Base-by-base conservation (phyloP, 805 yeast genomes). In the Maudiozyma turicensis region DNA sequence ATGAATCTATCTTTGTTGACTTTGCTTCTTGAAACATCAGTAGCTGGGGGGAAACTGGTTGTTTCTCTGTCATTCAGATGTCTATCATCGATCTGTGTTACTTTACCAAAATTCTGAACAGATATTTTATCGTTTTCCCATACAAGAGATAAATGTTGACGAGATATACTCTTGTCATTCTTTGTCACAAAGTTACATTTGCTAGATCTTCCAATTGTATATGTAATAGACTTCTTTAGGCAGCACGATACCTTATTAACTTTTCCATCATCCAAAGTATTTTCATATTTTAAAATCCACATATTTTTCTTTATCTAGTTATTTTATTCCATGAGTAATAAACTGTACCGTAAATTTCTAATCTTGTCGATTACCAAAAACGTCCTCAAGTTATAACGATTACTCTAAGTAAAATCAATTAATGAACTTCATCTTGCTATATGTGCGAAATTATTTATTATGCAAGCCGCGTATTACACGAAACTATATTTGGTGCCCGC, bases 91-190 rank as follows among this genome's bases (percentile, higher is more conserved):
- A 55, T 44, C n/a, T 49, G 54, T 1, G 68, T 64, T 31, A 64
- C 44, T 48, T 63, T 63, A 4, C 69, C 68, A n/a, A 45, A 49
- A 46, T 62, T 63, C 1, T 45, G 40, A 13, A 58, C 44, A n/a
- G 11, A 29, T 10, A 47, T 2, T 4, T 50, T 48, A 28, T 45
- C 38, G 5, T 9, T 8, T 15, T 49, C 50, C 62, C 64, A 60
- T 32, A 43, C 39, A 2, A 63, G 30, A 13, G 47, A 45, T 6
- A 65, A 44, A 46, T 65, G 69, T 30, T 61, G 53, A 30, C 69
- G 54, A 1, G 69, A 65, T 43, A 65, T 61, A 44, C 67, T 63
- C 42, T 64, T 65, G 43, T 65, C 68, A 47, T 62, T 60, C 39
- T 62, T 62, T n/a, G 64, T 57, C 14, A 45, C 45, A 29, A 64